These are phyloP conservation scores for Pichia ethanolica DNA, from an alignment of 805 yeast species.

Conservation along the genomic window DNA sequence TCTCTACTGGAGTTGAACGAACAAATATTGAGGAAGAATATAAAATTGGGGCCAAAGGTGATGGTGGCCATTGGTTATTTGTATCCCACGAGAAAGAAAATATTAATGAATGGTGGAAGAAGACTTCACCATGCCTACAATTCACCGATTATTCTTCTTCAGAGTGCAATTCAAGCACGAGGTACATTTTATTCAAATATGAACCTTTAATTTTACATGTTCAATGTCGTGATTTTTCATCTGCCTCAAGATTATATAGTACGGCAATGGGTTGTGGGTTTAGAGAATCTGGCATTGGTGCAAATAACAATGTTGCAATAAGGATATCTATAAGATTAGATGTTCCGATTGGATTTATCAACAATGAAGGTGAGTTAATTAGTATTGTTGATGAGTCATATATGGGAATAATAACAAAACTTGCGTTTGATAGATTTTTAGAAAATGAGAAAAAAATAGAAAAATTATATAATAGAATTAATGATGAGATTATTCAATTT, in stretches of 20 bases:
- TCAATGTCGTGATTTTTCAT: conserved; percentile 54
- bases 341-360: conserved; percentile 61
- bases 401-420: conserved; percentile 40
- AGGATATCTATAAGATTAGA: conserved; percentile 70
- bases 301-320: conserved; percentile 69
- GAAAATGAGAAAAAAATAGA: conserved; percentile 58
- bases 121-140: conserved; percentile 17
- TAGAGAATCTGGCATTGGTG: conserved; percentile 81
- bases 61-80: conserved; percentile 77
- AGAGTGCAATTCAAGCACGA: conserved; percentile 18
- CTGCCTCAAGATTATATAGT: conserved; percentile 57
- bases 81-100: conserved; percentile 58
- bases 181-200: conserved; percentile 67
- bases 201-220: conserved; percentile 85
- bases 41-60: conserved; percentile 75
- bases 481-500: conserved; percentile 20
- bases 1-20: conserved; percentile 4
- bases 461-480: conserved; percentile 38
- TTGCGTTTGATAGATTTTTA: conserved; percentile 55
- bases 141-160: background rate
- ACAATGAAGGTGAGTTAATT: conserved; percentile 21
- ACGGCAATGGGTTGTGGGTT: conserved; percentile 81
- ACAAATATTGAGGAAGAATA: background rate
- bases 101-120: conserved; percentile 42
- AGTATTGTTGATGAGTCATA: conserved; percentile 47